Evolutionary conservation across 2,329 filamentous ascomycete genomes (phyloP).

Genomic region (Botrytis pseudocinerea): DNA sequence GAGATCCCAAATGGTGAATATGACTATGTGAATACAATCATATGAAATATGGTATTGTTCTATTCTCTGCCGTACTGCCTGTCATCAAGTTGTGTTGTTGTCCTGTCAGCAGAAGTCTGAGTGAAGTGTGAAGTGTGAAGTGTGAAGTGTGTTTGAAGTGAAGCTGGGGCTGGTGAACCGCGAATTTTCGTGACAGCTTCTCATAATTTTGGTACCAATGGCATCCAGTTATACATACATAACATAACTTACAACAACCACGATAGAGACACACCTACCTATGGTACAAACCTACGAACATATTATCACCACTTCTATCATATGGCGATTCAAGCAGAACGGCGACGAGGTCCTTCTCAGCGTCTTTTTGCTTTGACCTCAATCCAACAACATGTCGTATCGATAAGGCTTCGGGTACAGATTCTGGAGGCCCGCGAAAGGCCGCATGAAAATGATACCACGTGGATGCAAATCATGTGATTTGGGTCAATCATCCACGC

Average conservation of each 20-base stretch:
- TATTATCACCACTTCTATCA: neutral
- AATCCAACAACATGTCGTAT: neutral
- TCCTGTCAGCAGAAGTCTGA: constrained; percentile 11
- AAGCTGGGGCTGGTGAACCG: neutral
- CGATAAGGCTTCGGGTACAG: neutral
- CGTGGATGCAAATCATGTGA: neutral
- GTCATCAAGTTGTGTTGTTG: neutral
- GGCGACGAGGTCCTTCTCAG: neutral
- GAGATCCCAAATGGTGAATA: constrained; percentile 1
- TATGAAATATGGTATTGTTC: neutral
- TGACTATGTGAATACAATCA: neutral
- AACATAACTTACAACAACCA: neutral
- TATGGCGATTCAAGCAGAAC: neutral
- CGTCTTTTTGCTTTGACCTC: neutral
- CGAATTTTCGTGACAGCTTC: constrained; percentile 10
- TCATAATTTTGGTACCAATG: neutral
- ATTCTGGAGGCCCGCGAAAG: neutral
- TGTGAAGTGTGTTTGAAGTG: neutral
- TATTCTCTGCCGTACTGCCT: neutral
- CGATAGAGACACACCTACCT: neutral
- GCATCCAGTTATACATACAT: neutral
- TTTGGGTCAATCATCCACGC: neutral
- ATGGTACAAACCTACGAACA: neutral
- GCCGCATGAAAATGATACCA: constrained; percentile 5
- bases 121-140: neutral